These are phyloP conservation scores for Geotrichum reessii DNA, from an alignment of 1,139 yeast species.

Conservation along the genomic window DNA sequence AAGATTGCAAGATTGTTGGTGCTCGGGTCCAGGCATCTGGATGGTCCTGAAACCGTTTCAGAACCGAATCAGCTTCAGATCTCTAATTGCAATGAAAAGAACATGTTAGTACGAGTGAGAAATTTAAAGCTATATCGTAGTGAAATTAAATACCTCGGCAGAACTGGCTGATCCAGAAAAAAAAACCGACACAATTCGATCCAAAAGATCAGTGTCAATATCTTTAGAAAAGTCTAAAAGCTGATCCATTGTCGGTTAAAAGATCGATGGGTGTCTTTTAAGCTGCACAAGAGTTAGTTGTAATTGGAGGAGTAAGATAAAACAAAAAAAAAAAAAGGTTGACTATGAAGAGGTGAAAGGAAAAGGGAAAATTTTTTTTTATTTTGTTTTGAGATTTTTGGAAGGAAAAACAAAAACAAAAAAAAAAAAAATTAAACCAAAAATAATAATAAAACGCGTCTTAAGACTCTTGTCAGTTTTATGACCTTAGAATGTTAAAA, in stretches of 20 bases:
- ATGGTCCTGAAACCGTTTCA: slow-evolving; percentile 87
- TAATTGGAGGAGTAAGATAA: neutral
- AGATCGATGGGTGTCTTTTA: neutral
- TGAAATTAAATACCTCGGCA: slow-evolving; percentile 29
- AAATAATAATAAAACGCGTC: too few relatives aligned
- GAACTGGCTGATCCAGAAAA: slow-evolving; percentile 74
- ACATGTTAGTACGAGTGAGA: neutral
- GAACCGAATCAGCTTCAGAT: slow-evolving; percentile 71
- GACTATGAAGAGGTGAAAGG: neutral
- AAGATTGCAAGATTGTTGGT: slow-evolving; percentile 76
- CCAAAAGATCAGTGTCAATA: slow-evolving; percentile 72
- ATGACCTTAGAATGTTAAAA: too few relatives aligned
- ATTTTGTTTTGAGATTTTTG: neutral
- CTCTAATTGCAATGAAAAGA: slow-evolving; percentile 38
- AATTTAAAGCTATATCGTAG: neutral
- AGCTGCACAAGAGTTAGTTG: neutral
- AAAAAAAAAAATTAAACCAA: too few relatives aligned
- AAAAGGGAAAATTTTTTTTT: neutral
- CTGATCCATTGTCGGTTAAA: slow-evolving; percentile 64
- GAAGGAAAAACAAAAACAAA: neutral
- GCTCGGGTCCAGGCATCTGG: slow-evolving; percentile 96
- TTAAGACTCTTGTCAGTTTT: too few relatives aligned
- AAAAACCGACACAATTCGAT: slow-evolving; percentile 80
- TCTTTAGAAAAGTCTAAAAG: slow-evolving; percentile 83
- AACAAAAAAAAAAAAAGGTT: neutral